Conservation (phyloP, 768 basidiomycete species). For the Lentinula detonsa region DNA sequence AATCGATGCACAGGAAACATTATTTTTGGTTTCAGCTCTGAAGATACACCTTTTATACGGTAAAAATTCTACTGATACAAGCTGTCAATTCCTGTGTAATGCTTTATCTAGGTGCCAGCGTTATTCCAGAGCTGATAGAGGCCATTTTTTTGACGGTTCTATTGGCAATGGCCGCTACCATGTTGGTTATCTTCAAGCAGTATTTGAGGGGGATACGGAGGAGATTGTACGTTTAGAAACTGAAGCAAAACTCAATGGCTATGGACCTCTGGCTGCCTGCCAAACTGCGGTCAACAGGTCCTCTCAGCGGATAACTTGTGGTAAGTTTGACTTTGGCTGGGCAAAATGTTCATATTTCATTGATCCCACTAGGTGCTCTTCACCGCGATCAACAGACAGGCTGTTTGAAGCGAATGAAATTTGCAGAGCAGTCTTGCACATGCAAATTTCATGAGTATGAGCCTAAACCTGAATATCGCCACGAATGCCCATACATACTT, state of each 20-base stretch:
- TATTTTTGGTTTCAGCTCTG: background rate
- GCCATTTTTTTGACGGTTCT: constrained; percentile 10
- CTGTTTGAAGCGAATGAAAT: background rate
- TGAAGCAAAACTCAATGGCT: constrained; percentile 7
- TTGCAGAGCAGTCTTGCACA: background rate
- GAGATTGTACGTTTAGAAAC: constrained; percentile 16
- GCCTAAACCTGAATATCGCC: background rate
- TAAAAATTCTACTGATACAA: background rate
- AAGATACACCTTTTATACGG: background rate
- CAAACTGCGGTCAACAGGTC: constrained; percentile 13
- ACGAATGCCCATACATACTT: constrained; percentile 6
- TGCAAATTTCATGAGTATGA: constrained; percentile 4
- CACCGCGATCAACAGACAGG: constrained; percentile 5
- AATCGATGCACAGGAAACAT: no score
- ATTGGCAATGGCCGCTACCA: constrained; percentile 10
- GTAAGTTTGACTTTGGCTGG: constrained; percentile 4
- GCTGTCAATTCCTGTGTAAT: no score
- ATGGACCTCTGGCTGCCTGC: constrained; percentile 13
- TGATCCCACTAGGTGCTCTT: background rate
- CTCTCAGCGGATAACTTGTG: constrained; percentile 11
- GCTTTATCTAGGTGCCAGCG: background rate
- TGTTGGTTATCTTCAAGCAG: constrained; percentile 15
- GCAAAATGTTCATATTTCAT: background rate
- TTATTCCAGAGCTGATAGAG: background rate
- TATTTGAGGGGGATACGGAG: constrained; percentile 14